A percentile compares a stretch with the other conserved stretches of the same genome.
These are phyloP conservation scores for Globisporangium splendens DNA, from an alignment of 352 stramenopile genomes.

Conservation along the genomic window DNA sequence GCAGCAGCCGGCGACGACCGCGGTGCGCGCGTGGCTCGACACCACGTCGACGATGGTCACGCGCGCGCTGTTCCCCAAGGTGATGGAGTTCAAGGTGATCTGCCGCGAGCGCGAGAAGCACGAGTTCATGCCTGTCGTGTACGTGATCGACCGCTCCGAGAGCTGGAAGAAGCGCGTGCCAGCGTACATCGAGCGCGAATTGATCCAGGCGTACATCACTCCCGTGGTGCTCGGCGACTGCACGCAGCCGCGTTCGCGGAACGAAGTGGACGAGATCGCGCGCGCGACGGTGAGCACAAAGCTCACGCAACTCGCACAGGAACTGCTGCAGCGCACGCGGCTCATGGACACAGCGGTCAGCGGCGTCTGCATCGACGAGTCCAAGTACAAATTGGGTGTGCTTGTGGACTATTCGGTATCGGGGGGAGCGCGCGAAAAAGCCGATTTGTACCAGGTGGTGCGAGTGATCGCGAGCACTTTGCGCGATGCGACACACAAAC, in stretches of 20 bases:
- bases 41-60: slow-evolving; percentile 14
- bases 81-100: slow-evolving; percentile 82
- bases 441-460: slow-evolving; percentile 51
- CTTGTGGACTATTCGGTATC: slow-evolving; percentile 41
- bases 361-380: slow-evolving; percentile 36
- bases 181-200: slow-evolving; percentile 35
- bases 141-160: slow-evolving; percentile 57
- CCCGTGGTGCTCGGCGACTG: slow-evolving; percentile 25
- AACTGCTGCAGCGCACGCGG: slow-evolving; percentile 39
- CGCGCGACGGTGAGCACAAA: slow-evolving; percentile 16
- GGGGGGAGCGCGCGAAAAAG: slow-evolving; percentile 21
- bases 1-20: too few species aligned
- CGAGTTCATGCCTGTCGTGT: slow-evolving; percentile 76
- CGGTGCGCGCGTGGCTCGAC: slow-evolving; percentile 2
- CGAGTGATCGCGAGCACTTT: slow-evolving; percentile 47
- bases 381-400: slow-evolving; percentile 59
- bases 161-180: slow-evolving; percentile 53
- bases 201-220: slow-evolving; percentile 62
- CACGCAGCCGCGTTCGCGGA: too few species aligned
- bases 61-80: slow-evolving; percentile 49
- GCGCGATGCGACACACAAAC: slow-evolving; percentile 29
- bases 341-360: slow-evolving; percentile 34
- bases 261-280: neutral
- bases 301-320: slow-evolving; percentile 24
- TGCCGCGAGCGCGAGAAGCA: slow-evolving; percentile 67